Evolutionary conservation across 139 green algal genomes (phyloP), one percentile per base, ranked within the genome.

Genomic region (Closterium sp.): DNA sequence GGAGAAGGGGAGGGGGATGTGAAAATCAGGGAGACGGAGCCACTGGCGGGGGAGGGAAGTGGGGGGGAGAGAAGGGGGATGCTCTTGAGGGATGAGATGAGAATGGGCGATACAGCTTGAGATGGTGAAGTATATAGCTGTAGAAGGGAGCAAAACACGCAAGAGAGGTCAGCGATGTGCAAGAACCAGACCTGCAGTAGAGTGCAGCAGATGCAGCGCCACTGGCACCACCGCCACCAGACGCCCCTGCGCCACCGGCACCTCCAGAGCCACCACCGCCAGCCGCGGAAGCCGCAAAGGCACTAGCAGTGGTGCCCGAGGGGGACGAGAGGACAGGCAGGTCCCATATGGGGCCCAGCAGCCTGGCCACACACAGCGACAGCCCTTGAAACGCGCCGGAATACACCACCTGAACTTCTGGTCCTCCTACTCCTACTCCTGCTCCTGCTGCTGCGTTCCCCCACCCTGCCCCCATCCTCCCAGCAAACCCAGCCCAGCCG

Each of bases 281-380:
- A 86, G n/a, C 81, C 12, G 28, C n/a, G 9, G 81, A 23, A 33
- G 81, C 81, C 3, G n/a, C 30, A 86, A 86, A 3, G 81, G 81
- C 81, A 34, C 81, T 6, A 23, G 28, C 81, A 86, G 4, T 33
- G 25, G n/a, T 9, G 81, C 81, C 81, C 21, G 30, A 33, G 81
- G n/a, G 30, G 2, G 81, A 33, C 6, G 81, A 34, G 30, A 86
- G 81, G 23, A 97, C 64, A 4, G 91, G 94, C 33, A 95, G 64
- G 34, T 98, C 97, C 96, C 97, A 98, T 33, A 97, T 94, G 0
- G 95, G 95, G 84, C 92, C 90, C 91, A 99, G 94, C 84, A 98
- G 85, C 28, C 97, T 95, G 0, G 95, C 93, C 30, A 97, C 84
- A 84, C 96, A 97, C 35, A 98, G 88, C 91, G 95, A 97, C 84